A percentile compares a stretch with the other conserved stretches of the same genome.
These are phyloP conservation scores for Rhizopogon sp. DNA, from an alignment of 768 basidiomycete genomes.

Conservation along the genomic window DNA sequence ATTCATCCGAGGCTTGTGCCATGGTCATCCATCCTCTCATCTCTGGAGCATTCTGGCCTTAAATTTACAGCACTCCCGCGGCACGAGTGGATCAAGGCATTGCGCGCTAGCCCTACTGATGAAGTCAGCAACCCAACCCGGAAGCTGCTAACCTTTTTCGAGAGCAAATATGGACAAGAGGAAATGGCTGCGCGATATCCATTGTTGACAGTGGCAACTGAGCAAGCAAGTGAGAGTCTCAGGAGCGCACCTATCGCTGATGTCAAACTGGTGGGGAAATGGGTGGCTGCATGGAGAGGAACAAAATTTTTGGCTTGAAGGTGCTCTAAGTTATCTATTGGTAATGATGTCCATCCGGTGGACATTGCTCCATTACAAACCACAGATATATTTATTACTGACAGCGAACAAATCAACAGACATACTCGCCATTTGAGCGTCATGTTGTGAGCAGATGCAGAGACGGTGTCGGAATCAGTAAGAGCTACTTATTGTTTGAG, in stretches of 20 bases:
- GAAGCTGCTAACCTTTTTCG: constrained; percentile 21
- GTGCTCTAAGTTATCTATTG: too few relatives aligned
- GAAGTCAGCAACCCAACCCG: constrained; percentile 19
- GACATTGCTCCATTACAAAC: not conserved
- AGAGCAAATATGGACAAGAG: constrained; percentile 17
- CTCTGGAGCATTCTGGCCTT: constrained; percentile 32
- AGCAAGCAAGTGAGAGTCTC: constrained; percentile 13
- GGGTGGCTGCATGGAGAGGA: constrained; percentile 37
- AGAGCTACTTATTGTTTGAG: too few relatives aligned
- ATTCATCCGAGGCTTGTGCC: constrained; percentile 9
- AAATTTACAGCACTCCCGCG: constrained; percentile 15
- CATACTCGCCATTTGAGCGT: too few relatives aligned
- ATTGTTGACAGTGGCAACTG: constrained; percentile 7
- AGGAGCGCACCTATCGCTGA: constrained; percentile 9
- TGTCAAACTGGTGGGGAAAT: constrained; percentile 33
- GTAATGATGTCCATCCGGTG: too few relatives aligned
- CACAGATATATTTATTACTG: too few relatives aligned
- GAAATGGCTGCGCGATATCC: constrained; percentile 6
- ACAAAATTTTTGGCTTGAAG: constrained; percentile 29
- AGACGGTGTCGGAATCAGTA: too few relatives aligned
- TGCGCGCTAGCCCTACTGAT: constrained; percentile 17
- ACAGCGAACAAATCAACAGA: not conserved
- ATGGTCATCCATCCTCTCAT: constrained; percentile 37
- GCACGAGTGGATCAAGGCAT: constrained; percentile 18
- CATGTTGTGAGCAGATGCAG: too few relatives aligned